These are phyloP conservation scores for Leucoagaricus sp. DNA, from an alignment of 1,284 basidiomycete genomes.

Conservation along the genomic window DNA sequence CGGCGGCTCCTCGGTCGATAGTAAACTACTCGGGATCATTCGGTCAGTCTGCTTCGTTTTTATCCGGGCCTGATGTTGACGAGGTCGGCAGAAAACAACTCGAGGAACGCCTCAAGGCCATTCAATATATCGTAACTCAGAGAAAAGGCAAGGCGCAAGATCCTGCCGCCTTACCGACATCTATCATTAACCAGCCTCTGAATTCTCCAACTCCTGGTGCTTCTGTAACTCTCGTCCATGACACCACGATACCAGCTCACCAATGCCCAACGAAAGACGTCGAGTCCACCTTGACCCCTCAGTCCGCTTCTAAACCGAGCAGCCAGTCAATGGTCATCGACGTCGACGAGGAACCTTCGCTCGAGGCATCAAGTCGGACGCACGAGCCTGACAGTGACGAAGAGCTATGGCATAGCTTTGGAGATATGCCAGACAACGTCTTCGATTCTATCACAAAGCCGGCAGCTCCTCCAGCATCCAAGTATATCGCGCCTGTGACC, in stretches of 20 bases:
- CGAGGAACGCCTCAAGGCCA: slow-evolving; percentile 5
- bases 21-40: background rate
- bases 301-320: background rate
- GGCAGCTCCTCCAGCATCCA: background rate
- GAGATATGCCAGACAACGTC: slow-evolving; percentile 20
- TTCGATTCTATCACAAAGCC: background rate
- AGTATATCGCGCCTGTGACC: too few species aligned
- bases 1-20: background rate
- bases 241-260: too few species aligned
- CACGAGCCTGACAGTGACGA: slow-evolving; percentile 23
- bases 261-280: too few species aligned
- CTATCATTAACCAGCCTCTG: background rate
- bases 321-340: background rate
- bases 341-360: background rate
- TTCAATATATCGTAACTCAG: slow-evolving; percentile 1
- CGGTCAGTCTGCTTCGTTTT: background rate
- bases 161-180: background rate
- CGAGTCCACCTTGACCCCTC: background rate
- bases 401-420: slow-evolving; percentile 28
- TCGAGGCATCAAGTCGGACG: background rate
- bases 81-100: background rate
- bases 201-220: background rate
- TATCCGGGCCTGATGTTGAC: background rate
- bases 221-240: background rate
- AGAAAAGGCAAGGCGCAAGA: background rate